Percentiles rank a stretch among this genome's conserved stretches.
Conservation (phyloP, 805 yeast genomes). For the Suhomyces tanzawaensis region DNA sequence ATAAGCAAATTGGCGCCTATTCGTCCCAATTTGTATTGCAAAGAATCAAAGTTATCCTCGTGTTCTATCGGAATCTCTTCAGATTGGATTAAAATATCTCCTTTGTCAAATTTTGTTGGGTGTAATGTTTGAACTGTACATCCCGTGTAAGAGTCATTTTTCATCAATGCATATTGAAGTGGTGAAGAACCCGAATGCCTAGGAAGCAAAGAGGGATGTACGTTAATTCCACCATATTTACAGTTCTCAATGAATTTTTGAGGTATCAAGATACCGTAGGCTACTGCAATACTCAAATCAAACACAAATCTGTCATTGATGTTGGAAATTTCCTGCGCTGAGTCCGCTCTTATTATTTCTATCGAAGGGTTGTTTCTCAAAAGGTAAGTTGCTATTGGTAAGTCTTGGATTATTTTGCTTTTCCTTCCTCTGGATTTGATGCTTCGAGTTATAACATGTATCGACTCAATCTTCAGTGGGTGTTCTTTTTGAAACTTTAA, state of each 20-base stretch:
- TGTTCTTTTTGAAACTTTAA: conserved; percentile 20
- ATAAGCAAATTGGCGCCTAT: conserved; percentile 62
- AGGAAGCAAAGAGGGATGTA: conserved; percentile 91
- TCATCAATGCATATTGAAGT: conserved; percentile 71
- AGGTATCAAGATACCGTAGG: conserved; percentile 85
- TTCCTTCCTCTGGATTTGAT: conserved; percentile 67
- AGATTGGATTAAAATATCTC: conserved; percentile 64
- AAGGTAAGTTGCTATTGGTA: conserved; percentile 47
- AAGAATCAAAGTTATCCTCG: conserved; percentile 43
- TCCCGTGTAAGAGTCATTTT: conserved; percentile 65
- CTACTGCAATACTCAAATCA: conserved; percentile 83
- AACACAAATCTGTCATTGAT: conserved; percentile 27
- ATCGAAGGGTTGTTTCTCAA: neutral
- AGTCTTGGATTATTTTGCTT: conserved; percentile 42
- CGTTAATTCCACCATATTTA: conserved; percentile 72
- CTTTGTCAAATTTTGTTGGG: conserved; percentile 81
- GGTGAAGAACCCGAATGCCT: conserved; percentile 87
- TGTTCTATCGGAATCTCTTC: conserved; percentile 36
- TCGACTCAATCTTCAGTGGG: conserved; percentile 23
- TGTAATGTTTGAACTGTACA: conserved; percentile 88
- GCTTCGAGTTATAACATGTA: conserved; percentile 63
- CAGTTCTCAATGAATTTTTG: conserved; percentile 46
- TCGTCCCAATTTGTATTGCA: conserved; percentile 52
- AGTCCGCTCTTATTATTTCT: conserved; percentile 51
- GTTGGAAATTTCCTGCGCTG: conserved; percentile 35